These are phyloP conservation scores for Oehlia diaphana DNA, from an alignment of 192 early-diverging fungal genomes.

Conservation along the genomic window DNA sequence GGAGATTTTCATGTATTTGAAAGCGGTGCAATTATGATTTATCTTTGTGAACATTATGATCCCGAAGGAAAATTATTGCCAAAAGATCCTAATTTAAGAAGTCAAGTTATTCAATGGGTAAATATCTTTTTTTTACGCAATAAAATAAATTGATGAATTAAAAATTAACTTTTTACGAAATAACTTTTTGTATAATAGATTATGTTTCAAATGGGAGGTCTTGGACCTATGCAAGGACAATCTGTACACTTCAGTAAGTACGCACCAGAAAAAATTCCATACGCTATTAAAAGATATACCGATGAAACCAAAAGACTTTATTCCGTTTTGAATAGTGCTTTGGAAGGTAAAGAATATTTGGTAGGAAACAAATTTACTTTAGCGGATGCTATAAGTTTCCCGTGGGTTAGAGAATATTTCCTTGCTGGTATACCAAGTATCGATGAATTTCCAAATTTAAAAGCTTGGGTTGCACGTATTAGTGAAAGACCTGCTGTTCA, in stretches of 20 bases:
- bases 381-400: constrained; percentile 52
- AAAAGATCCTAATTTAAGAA: too few relatives aligned
- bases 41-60: constrained; percentile 57
- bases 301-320: constrained; percentile 53
- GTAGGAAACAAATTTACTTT: constrained; percentile 42
- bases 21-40: constrained; percentile 57
- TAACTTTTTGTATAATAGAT: constrained; percentile 11
- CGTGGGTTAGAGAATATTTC: constrained; percentile 35
- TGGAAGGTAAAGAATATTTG: constrained; percentile 37
- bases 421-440: constrained; percentile 33
- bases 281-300: constrained; percentile 53
- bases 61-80: constrained; percentile 33
- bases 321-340: constrained; percentile 35
- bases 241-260: constrained; percentile 47
- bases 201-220: constrained; percentile 49
- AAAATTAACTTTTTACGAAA: background rate
- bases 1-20: constrained; percentile 58
- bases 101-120: too few relatives aligned
- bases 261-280: constrained; percentile 54
- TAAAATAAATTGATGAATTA: too few relatives aligned
- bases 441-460: constrained; percentile 31
- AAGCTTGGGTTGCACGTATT: too few relatives aligned
- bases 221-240: constrained; percentile 53
- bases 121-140: constrained; percentile 14
- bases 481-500: too few relatives aligned